phyloP scores from a whole-genome alignment of 2,329 filamentous ascomycete genomes.

The Venturia pyrina region DNA sequence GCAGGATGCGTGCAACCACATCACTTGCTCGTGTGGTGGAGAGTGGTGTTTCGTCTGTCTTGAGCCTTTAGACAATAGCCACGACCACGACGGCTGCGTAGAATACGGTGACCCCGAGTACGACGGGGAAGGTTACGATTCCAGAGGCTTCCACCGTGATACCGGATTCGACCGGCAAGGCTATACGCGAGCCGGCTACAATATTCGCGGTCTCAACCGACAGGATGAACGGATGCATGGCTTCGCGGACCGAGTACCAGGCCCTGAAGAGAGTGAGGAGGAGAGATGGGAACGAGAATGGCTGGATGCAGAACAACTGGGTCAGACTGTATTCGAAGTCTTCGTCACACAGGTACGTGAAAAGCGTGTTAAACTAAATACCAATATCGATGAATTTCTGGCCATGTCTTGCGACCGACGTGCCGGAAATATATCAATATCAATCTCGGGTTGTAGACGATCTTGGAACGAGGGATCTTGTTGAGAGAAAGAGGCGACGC shows the following conservation, averaged over 20 bases:
- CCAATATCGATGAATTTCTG: not conserved
- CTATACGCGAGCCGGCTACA: slow-evolving; percentile 14
- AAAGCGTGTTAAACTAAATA: not conserved
- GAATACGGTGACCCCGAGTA: slow-evolving; percentile 22
- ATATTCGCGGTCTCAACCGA: not conserved
- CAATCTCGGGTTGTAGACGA: not conserved
- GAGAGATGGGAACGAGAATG: not conserved
- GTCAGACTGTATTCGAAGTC: not conserved
- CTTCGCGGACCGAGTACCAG: not conserved
- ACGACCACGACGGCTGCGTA: slow-evolving; percentile 22
- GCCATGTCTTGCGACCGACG: too few species aligned
- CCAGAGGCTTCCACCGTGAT: slow-evolving; percentile 22
- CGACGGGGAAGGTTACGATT: slow-evolving; percentile 24
- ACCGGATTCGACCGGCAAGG: slow-evolving; percentile 21
- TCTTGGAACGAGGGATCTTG: too few species aligned
- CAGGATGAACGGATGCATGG: not conserved
- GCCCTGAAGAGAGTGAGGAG: not conserved
- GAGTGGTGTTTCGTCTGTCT: slow-evolving; percentile 25
- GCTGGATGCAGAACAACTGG: not conserved
- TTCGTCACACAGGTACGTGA: not conserved
- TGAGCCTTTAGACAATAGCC: slow-evolving; percentile 19
- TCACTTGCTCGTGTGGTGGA: slow-evolving; percentile 21
- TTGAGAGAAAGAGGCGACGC: not conserved
- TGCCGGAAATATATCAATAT: not conserved
- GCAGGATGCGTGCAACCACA: slow-evolving; percentile 25